Percentiles rank a stretch among this genome's conserved stretches.
phyloP scores from a whole-genome alignment of 306 rosid species.

The Inga laurina region DNA sequence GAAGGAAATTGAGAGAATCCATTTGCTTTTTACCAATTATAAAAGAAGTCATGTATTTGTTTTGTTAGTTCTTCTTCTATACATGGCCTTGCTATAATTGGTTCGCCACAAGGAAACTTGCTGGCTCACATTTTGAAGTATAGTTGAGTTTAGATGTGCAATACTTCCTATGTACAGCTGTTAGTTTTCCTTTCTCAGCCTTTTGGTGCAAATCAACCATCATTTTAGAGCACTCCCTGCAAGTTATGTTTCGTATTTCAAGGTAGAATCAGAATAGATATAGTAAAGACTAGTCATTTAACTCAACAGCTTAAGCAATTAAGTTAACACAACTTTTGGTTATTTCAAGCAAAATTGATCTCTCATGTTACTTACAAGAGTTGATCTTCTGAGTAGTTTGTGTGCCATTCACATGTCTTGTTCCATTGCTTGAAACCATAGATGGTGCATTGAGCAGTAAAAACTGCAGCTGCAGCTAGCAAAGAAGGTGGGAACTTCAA shows the following conservation, averaged over 20 bases:
- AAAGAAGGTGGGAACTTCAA: constrained; percentile 77
- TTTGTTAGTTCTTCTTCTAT: constrained; percentile 51
- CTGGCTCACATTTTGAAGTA: constrained; percentile 73
- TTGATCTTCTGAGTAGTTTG: constrained; percentile 81
- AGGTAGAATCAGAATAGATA: background rate
- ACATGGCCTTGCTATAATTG: constrained; percentile 56
- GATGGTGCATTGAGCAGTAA: constrained; percentile 70
- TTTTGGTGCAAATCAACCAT: constrained; percentile 82
- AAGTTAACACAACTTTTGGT: no score
- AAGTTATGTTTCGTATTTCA: background rate
- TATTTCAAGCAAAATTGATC: background rate
- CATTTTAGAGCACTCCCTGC: constrained; percentile 76
- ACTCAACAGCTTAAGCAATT: no score
- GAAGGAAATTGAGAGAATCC: background rate
- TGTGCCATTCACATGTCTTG: constrained; percentile 84
- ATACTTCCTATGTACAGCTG: constrained; percentile 83
- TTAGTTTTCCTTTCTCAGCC: constrained; percentile 80
- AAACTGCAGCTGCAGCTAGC: constrained; percentile 83
- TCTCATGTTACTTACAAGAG: constrained; percentile 54
- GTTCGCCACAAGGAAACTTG: constrained; percentile 69
- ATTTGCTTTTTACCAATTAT: background rate
- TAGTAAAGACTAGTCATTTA: background rate
- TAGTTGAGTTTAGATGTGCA: constrained; percentile 61
- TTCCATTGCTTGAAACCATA: constrained; percentile 71
- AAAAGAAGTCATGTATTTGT: background rate